Evolutionary conservation across 2,329 filamentous ascomycete species (phyloP), one percentile per base, ranked within the genome.

Genomic region (Claviceps africana): DNA sequence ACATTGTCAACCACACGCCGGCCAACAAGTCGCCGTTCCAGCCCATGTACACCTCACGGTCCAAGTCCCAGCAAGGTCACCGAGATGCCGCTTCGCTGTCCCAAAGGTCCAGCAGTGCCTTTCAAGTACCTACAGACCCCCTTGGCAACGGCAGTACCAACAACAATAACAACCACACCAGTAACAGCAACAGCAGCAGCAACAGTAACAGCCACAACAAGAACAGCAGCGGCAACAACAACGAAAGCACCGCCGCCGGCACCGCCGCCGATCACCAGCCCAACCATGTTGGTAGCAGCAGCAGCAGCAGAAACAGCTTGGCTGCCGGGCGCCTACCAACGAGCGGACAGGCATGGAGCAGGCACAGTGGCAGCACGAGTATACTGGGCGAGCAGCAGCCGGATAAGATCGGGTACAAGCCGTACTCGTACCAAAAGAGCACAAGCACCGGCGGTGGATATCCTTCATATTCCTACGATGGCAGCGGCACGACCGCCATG

Each of bases 1-100:
- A 47, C 21, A 39, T 15, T 19, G 0, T 59, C 61, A 2, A 58
- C 60, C 9, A 64, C 62, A 30, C 40, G 28, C 40, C 48, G 21
- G 15, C 39, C 59, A 58, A 31, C 68, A 47, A 44, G 33, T 47
- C 67, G 17, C 63, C 65, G 0, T 63, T 64, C 31, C 62, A 65
- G 53, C 55, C 60, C 35, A 51, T 56, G 51, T 45, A 56, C 37
- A 54, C 56, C 25, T 54, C 64, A 50, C 60, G 61, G 25, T 57
- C 63, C 11, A 62, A 62, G 53, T 70, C 70, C 13, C 60, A 64
- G 50, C 65, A 68, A 45, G 60, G 63, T 2, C 66, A 67, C n/a
- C 43, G 51, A 44, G 39, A 44, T 11, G 51, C 48, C 9, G 30
- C 25, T 2, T 45, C 30, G 13, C 50, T 40, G 15, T 35, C 52